Percentiles rank a stretch among this genome's conserved stretches.
Conservation (phyloP, 2,329 filamentous ascomycete genomes). For the Arthroderma sp. region DNA sequence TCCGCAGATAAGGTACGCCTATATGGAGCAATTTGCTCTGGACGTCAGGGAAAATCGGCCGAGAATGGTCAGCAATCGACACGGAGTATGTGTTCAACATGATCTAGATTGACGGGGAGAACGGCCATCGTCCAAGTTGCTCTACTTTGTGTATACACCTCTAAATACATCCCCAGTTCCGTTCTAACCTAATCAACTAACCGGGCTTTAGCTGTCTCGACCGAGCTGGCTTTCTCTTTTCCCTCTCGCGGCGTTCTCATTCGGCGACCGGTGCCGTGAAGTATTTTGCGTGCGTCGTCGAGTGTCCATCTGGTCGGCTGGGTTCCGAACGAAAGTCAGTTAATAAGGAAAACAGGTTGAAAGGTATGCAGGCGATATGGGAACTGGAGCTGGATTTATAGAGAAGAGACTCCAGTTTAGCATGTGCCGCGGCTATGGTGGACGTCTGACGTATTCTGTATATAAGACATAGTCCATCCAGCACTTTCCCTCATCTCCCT, state of each 20-base stretch:
- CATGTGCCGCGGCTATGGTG: conserved; percentile 13
- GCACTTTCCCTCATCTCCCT: not conserved
- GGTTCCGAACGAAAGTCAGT: conserved; percentile 3
- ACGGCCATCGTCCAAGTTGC: not conserved
- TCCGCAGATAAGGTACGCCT: not conserved
- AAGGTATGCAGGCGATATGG: not conserved
- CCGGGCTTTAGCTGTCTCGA: not conserved
- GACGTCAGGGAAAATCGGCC: not conserved
- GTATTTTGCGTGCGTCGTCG: not conserved
- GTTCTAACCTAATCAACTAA: not conserved
- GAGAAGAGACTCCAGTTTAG: conserved; percentile 7
- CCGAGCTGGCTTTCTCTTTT: not conserved
- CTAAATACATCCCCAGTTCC: not conserved
- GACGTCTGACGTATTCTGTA: conserved; percentile 7
- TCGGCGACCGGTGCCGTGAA: not conserved
- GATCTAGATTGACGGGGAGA: not conserved
- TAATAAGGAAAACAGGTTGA: not conserved
- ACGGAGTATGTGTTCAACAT: not conserved
- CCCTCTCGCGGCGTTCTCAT: not conserved
- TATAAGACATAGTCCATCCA: not conserved
- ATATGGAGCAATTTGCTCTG: not conserved
- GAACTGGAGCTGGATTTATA: not conserved
- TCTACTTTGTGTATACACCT: not conserved
- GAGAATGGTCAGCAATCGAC: not conserved
- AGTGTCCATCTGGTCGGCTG: not conserved